Base-by-base conservation (phyloP, 1,139 yeast genomes). In the Kluyveromyces sp. region DNA sequence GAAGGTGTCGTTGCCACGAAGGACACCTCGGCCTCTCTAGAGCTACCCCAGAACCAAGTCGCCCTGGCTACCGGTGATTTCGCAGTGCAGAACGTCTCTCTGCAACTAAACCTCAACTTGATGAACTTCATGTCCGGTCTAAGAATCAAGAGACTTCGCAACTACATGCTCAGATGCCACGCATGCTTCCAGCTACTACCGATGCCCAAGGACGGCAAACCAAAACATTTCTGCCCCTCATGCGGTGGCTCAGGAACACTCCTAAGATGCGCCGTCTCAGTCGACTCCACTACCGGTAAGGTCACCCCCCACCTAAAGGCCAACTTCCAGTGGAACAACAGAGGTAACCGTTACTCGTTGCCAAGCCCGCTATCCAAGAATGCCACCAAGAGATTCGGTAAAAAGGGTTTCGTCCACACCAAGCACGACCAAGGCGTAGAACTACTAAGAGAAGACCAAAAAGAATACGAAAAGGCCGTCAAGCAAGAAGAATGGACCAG, bases 51-150 rank as follows among this genome's bases (percentile, higher is more conserved):
- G 25, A 73, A 79, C 53, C 78, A 80, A 52, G 94, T 83, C 27
- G 98, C 97, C 1, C 70, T 92, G 48, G 83, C 96, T 1, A 85
- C 97, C 0, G 96, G 96, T 29, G 99, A 92, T 78, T 92, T 90
- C 71, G 97, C 99, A 3, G 87, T 92, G 64, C 99, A 92, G 65
- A 92, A 92, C 65, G 96, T 90, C 7, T 79, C 96, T 1, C 74
- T 94, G 69, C 97, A 92, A 66, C 75, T 94, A 59, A 96, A 97
- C 5, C 68, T 92, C 45, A 83, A 86, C 54, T 72, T 92, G 55
- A 83, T 94, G 78, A 90, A 90, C 64, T 76, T 87, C 32, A 77
- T 80, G 70, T 81, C 92, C 2, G 98, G 98, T 27, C 72, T 81
- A 54, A 89, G 83, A 59, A 89, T 92, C 67, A 83, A 79, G 56